These are phyloP conservation scores for Candida dendrica DNA, from an alignment of 805 yeast species.

Conservation along the genomic window DNA sequence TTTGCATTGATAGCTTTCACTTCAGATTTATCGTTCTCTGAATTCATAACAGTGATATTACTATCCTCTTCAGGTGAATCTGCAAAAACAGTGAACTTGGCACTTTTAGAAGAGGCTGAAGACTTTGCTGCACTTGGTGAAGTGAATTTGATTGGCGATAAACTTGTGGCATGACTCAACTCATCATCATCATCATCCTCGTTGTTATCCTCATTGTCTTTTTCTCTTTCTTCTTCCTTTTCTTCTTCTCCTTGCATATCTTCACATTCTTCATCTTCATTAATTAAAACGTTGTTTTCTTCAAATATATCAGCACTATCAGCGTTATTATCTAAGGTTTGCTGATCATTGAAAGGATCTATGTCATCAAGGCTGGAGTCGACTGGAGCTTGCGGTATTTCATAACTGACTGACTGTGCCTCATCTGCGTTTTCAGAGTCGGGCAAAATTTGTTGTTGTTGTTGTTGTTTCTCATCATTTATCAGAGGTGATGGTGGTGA, in stretches of 20 bases:
- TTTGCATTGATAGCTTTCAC: conserved; percentile 1
- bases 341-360: conserved; percentile 6
- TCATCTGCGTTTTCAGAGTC: neutral
- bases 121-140: conserved; percentile 9
- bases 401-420: neutral
- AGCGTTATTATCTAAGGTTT: conserved; percentile 17
- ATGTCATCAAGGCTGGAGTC: neutral
- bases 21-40: neutral
- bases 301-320: conserved; percentile 16
- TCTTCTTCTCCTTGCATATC: too few species aligned
- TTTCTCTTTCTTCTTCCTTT: neutral
- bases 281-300: conserved; percentile 5
- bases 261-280: conserved; percentile 2
- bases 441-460: neutral
- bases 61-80: conserved; percentile 12
- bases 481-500: conserved; percentile 13
- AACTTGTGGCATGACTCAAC: conserved; percentile 11
- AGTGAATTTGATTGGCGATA: conserved; percentile 17
- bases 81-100: conserved; percentile 14
- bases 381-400: neutral
- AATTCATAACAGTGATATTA: neutral
- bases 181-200: conserved; percentile 3
- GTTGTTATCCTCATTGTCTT: conserved; percentile 2
- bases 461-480: neutral
- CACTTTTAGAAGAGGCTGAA: neutral